Base-by-base conservation (phyloP, 768 basidiomycete genomes). In the Butyriboletus loyo region DNA sequence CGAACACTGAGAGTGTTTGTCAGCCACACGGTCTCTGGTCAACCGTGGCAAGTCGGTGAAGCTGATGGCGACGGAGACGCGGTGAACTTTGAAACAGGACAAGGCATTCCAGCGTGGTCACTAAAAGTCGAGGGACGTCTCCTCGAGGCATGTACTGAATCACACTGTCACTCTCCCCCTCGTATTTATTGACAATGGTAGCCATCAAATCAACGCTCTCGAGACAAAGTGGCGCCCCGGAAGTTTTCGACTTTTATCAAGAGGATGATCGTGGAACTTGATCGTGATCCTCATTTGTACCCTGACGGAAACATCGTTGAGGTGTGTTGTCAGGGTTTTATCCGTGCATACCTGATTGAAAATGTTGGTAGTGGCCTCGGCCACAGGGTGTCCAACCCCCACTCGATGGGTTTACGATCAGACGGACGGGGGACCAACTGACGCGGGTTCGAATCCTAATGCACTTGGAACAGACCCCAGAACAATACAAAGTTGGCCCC, bases 221-320 rank as follows among this genome's bases (percentile, higher is more conserved):
- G 82, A 57, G 87, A 90, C 67, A 83, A 82, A 52, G 69, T 67
- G 0, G 69, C 83, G 3, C 79, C 75, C 2, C 84, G 85, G 24
- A 93, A 92, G 65, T 93, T 97, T 68, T 91, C 92, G 3, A 86
- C 88, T 1, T 76, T 95, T 59, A 78, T 97, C 50, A 90, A 90
- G 65, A 77, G 84, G 27, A 84, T 95, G 79, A 75, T 92, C 6
- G 78, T 97, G 14, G 95, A 98, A 60, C 73, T 96, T 31, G 94
- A 96, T 60, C 81, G 91, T 17, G 92, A 96, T 67, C 81, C 89
- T 5, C 74, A 79, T 5, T 67, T 89, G 40, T 94, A 89, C 64
- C 81, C 89, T 1, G 92, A 96, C 45, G 83, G 86, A 21, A 96
- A 95, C 61, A 85, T 94, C 15, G 84, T 96, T 32, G 94, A 97